Evolutionary conservation across 805 yeast species (phyloP), one percentile per base, ranked within the genome.

Genomic region (Vanderwaltozyma tropicalis): DNA sequence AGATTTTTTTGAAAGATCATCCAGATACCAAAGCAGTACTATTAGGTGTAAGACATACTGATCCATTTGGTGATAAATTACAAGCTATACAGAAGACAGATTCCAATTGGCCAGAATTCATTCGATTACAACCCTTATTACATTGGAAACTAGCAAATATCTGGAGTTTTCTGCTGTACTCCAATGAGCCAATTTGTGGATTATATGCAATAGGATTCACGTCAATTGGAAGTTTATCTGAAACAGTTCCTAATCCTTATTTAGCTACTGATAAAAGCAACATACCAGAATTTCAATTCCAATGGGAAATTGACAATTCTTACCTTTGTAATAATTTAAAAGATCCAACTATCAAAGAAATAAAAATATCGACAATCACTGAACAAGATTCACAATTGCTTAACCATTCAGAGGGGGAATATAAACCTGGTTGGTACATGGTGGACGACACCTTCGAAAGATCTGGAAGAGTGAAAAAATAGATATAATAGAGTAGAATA

Each of bases 151-250:
- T 84, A 47, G 70, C 72, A 16, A 84, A 87, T 40, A 69, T 92
- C 2, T 92, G 98, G 98, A 74, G 75, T 46, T 88, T 89, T 52
- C 59, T 89, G 35, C 60, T 76, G 16, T 71, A 63, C 17, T 63
- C 75, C 16, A 53, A 68, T n/a, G 68, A 80, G 30, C 69, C 69
- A 3, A 87, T 89, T 55, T 89, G 97, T 55, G 49, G 54, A 2
- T 62, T 92, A 39, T 92, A 92, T 52, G 94, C 82, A 47, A 39
- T 48, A 27, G 98, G 98, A 0, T 92, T 80, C 52, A 88, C 98
- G 1, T 84, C 95, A 1, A 60, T 92, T 15, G 98, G 98, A 2
- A 92, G 95, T 0, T 63, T 76, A 1, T 62, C 71, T 39, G 72
- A 76, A 31, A 89, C 98, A 0, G 49, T 70, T 2, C 76, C 72